Percentiles rank a stretch among this genome's conserved stretches.
Evolutionary conservation across 2,329 filamentous ascomycete genomes (phyloP).

Genomic region (Trichophyton simii): DNA sequence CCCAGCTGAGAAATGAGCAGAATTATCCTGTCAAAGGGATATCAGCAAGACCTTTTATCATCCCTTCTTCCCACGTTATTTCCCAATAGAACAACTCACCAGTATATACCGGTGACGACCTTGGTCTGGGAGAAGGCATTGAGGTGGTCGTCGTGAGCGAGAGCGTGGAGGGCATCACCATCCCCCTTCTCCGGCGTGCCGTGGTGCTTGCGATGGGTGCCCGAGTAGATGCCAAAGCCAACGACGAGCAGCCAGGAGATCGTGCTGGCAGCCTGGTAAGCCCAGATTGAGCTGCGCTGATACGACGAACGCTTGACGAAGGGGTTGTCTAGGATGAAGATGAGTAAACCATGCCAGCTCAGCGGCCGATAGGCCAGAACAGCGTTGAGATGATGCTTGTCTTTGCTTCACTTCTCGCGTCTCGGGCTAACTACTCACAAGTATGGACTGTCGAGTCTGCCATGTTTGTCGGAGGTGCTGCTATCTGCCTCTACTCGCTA

Average conservation of each 20-base stretch:
- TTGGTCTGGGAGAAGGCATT: constrained; percentile 68
- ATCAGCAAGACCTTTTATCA: background rate
- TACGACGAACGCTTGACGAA: constrained; percentile 61
- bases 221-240: constrained; percentile 62
- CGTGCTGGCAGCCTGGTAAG: constrained; percentile 64
- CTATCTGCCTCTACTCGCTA: background rate
- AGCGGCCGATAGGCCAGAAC: background rate
- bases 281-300: constrained; percentile 46
- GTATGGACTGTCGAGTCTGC: background rate
- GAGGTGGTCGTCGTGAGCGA: constrained; percentile 34
- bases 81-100: constrained; percentile 37
- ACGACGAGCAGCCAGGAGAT: constrained; percentile 64
- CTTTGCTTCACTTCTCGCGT: background rate
- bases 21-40: constrained; percentile 43
- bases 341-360: constrained; percentile 1
- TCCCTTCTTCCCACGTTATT: background rate
- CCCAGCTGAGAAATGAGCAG: constrained; percentile 63
- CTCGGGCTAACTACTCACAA: background rate
- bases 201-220: constrained; percentile 36
- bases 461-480: background rate
- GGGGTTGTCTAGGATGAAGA: constrained; percentile 51
- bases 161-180: constrained; percentile 62
- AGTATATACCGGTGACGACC: constrained; percentile 56
- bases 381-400: background rate
- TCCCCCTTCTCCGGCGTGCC: constrained; percentile 27